Conservation (phyloP, 345 rosid species). For the Dimocarpus longan region DNA sequence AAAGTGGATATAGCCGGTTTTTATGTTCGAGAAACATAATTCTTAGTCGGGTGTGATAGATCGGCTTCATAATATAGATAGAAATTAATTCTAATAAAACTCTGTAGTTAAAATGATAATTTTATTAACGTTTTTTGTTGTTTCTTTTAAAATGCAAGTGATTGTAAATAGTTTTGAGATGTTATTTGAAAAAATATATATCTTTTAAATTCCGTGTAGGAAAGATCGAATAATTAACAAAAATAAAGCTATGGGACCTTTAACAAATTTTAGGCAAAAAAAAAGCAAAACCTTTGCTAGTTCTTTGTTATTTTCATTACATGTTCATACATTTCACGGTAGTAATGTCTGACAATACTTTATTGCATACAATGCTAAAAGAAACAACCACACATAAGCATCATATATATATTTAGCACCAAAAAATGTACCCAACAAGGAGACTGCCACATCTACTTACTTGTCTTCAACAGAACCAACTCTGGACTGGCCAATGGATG, state of each 20-base stretch:
- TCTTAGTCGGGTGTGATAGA: too few relatives aligned
- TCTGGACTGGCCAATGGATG: constrained; percentile 47
- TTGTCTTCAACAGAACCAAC: constrained; percentile 20
- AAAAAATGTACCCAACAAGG: constrained; percentile 26
- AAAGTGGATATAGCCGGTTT: too few relatives aligned
- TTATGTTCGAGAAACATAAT: too few relatives aligned
- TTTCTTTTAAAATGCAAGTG: not conserved
- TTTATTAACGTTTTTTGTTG: not conserved
- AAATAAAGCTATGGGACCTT: not conserved
- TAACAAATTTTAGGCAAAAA: not conserved
- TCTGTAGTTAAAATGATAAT: not conserved
- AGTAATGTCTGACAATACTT: not conserved
- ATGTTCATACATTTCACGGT: not conserved
- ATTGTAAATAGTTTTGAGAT: not conserved
- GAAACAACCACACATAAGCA: not conserved
- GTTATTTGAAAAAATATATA: too few relatives aligned
- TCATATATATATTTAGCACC: not conserved
- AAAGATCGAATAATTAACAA: too few relatives aligned
- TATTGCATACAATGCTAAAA: not conserved
- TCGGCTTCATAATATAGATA: too few relatives aligned
- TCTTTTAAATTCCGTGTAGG: not conserved
- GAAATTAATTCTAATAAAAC: too few relatives aligned
- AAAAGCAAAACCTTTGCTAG: not conserved
- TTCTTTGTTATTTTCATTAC: not conserved
- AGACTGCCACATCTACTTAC: constrained; percentile 24